phyloP scores from a whole-genome alignment of 2,329 filamentous ascomycete species.

The Pseudocercospora eumusae region DNA sequence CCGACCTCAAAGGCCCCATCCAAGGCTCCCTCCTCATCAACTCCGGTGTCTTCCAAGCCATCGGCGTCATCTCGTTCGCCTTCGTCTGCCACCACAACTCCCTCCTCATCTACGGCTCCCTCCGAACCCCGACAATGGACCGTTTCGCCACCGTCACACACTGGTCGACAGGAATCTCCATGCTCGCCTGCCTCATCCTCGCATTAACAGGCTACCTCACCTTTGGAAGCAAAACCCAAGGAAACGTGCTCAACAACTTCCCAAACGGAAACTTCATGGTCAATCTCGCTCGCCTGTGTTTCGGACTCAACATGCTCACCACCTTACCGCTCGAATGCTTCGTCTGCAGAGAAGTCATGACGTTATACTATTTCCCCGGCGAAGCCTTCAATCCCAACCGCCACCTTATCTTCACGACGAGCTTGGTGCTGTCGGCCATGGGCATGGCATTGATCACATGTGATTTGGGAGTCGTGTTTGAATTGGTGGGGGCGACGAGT shows the following conservation, averaged over 20 bases:
- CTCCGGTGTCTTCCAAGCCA: constrained; percentile 86
- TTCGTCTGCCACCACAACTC: constrained; percentile 90
- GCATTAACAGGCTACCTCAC: constrained; percentile 86
- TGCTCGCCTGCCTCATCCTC: constrained; percentile 87
- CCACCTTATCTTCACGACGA: constrained; percentile 82
- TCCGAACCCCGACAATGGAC: constrained; percentile 91
- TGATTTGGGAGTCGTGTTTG: constrained; percentile 91
- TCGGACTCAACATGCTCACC: constrained; percentile 98
- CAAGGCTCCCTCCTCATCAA: constrained; percentile 74
- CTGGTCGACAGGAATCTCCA: constrained; percentile 85
- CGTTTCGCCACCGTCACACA: constrained; percentile 92
- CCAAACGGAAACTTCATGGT: constrained; percentile 87
- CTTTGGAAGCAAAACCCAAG: constrained; percentile 87
- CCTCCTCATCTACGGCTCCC: constrained; percentile 92
- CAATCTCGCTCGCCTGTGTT: constrained; percentile 90
- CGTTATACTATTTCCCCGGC: constrained; percentile 73
- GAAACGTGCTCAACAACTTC: constrained; percentile 98
- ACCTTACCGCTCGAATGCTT: constrained; percentile 95
- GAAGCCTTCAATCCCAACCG: constrained; percentile 79
- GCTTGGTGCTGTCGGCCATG: constrained; percentile 78
- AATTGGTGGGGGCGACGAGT: constrained; percentile 92
- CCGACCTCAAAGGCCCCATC: constrained; percentile 71
- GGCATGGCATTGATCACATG: constrained; percentile 79
- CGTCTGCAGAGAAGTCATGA: constrained; percentile 95
- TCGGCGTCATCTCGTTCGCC: constrained; percentile 95